Base-by-base conservation (phyloP, 768 basidiomycete species). In the Mycena chlorophos region DNA sequence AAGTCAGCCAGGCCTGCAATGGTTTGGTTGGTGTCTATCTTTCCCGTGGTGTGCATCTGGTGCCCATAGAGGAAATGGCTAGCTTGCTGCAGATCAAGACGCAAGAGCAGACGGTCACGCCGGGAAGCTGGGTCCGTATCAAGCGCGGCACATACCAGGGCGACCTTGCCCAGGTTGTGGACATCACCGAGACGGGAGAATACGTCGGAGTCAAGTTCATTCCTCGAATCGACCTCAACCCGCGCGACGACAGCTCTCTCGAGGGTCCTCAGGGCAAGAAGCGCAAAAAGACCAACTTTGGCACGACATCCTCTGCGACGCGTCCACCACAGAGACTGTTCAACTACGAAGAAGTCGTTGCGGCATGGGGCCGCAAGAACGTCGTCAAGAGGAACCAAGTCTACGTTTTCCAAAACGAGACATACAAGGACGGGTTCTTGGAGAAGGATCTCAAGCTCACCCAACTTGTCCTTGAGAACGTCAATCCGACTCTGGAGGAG, bases 11-110 rank as follows among this genome's bases (percentile, higher is more conserved):
- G 54, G 95, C 96, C 5, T 84, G 91, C 66, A 81, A 85, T 54
- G 96, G 96, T 25, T 87, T 98, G 46, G 90, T 98, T 49, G 97
- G 95, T 49, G 85, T 98, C 51, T 99, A 94, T 70, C 81, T 85
- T 26, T 86, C 83, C 64, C 86, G 89, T 49, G 90, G 91, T 16
- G 84, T 93, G 58, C 79, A 81, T 19, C 81, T 97, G 29, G 94
- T 98, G 0, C 94, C 94, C 5, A 94, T 98, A 55, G 91, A 95
- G 65, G 97, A 99, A 76, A 98, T 98, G 95, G 93, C 97, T 17
- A 92, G 91, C 56, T 76, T 98, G 31, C 79, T 98, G 62, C 91
- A 92, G 68, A 97, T 97, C 66, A 98, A 95, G 78, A 95, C 95
- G 74, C 89, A 94, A 67, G 92, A 94, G 59, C 73, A 88, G 43